Evolutionary conservation across 768 basidiomycete species (phyloP).

Genomic region (Boletus coccyginus): DNA sequence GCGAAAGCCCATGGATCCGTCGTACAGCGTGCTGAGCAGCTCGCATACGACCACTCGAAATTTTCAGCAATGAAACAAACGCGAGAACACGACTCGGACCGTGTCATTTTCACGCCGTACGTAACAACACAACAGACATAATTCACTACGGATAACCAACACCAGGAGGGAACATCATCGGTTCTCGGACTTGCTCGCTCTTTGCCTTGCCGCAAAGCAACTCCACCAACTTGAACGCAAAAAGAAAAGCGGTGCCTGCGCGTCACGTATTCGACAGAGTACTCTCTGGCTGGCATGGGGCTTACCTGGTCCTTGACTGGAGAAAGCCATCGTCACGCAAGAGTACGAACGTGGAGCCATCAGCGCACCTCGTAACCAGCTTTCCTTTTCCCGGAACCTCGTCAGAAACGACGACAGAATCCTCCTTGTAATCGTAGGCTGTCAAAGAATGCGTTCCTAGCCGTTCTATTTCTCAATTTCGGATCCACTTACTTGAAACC

Average conservation of each 20-base stretch:
- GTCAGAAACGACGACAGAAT: conserved; percentile 64
- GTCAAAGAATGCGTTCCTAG: neutral
- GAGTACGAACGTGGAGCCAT: neutral
- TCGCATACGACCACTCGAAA: conserved; percentile 23
- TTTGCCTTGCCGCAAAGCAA: conserved; percentile 61
- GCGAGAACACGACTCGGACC: conserved; percentile 1
- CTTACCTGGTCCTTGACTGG: conserved; percentile 70
- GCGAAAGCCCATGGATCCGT: conserved; percentile 24
- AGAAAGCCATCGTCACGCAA: neutral
- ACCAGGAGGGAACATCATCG: conserved; percentile 69
- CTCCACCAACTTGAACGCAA: conserved; percentile 75
- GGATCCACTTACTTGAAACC: conserved; percentile 42
- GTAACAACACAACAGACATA: conserved; percentile 2
- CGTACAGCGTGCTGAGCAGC: conserved; percentile 23
- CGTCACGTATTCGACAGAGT: neutral
- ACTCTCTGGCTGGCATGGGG: neutral
- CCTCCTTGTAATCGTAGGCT: conserved; percentile 77
- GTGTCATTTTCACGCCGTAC: conserved; percentile 18
- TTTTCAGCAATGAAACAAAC: conserved; percentile 10
- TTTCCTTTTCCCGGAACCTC: conserved; percentile 38
- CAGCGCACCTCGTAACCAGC: conserved; percentile 67
- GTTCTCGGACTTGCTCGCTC: conserved; percentile 55
- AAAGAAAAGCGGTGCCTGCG: conserved; percentile 71
- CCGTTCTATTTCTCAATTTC: neutral
- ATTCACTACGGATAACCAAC: conserved; percentile 40